These are phyloP conservation scores for Sindora glabra DNA, from an alignment of 306 rosid genomes.

Conservation along the genomic window DNA sequence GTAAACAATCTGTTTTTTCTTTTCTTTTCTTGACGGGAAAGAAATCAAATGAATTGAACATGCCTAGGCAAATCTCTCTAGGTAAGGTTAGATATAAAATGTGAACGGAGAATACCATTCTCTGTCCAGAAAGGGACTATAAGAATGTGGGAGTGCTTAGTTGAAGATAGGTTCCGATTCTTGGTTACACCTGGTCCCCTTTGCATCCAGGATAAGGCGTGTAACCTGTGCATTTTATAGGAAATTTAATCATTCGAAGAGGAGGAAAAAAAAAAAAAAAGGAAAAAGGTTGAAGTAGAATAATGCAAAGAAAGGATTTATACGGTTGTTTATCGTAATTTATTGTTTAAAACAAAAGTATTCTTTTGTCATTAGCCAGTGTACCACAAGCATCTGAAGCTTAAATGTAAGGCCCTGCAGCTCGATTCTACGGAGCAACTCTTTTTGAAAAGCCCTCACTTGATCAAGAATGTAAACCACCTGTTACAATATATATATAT, in stretches of 20 bases:
- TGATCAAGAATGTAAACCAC: slow-evolving; percentile 93
- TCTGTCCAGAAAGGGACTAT: slow-evolving; percentile 73
- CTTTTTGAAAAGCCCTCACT: slow-evolving; percentile 84
- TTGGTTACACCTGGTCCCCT: slow-evolving; percentile 38
- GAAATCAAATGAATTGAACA: not conserved
- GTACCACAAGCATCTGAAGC: slow-evolving; percentile 85
- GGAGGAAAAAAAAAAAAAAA: too few relatives aligned
- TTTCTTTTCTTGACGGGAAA: not conserved
- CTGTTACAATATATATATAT: slow-evolving; percentile 24
- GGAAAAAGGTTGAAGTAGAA: not conserved
- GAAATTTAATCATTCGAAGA: not conserved
- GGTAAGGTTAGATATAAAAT: slow-evolving; percentile 76
- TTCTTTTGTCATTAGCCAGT: slow-evolving; percentile 12
- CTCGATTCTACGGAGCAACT: slow-evolving; percentile 55
- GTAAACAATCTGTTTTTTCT: not conserved
- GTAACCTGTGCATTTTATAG: slow-evolving; percentile 25
- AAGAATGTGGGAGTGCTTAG: slow-evolving; percentile 75
- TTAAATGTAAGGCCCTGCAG: slow-evolving; percentile 66
- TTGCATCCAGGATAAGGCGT: slow-evolving; percentile 38
- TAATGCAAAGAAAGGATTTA: slow-evolving; percentile 2
- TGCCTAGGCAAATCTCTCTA: slow-evolving; percentile 75
- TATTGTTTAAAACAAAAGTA: not conserved
- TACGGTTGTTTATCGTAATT: not conserved
- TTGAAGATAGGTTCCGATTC: slow-evolving; percentile 58
- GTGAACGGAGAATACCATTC: slow-evolving; percentile 65